phyloP scores from a whole-genome alignment of 495 filamentous ascomycete species.

The Glarea lozoyensis region DNA sequence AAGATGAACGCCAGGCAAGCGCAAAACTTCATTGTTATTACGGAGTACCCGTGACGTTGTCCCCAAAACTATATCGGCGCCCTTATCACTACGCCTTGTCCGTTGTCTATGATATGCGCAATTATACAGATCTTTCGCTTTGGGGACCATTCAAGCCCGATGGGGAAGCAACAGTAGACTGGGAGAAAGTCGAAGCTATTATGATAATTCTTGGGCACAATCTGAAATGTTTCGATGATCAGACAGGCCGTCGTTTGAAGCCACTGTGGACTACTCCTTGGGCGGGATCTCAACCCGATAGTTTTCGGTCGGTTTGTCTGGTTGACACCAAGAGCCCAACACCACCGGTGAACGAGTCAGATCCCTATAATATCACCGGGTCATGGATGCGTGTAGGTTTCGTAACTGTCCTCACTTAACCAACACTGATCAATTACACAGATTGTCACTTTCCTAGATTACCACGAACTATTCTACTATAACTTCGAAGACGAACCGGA shows the following conservation, averaged over 20 bases:
- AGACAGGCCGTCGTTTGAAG: conserved; percentile 30
- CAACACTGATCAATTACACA: not conserved
- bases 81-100: conserved; percentile 47
- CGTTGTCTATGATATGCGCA: conserved; percentile 55
- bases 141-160: conserved; percentile 59
- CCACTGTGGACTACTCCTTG: conserved; percentile 44
- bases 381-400: conserved; percentile 44
- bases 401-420: not conserved
- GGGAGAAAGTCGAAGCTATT: conserved; percentile 62
- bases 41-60: conserved; percentile 37
- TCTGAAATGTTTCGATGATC: conserved; percentile 34
- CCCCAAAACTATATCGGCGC: conserved; percentile 18
- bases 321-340: conserved; percentile 23
- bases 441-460: conserved; percentile 33
- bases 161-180: conserved; percentile 45
- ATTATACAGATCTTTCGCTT: conserved; percentile 41
- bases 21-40: conserved; percentile 56
- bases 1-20: conserved; percentile 45
- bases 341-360: conserved; percentile 30
- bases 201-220: conserved; percentile 52
- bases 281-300: conserved; percentile 38
- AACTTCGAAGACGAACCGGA: conserved; percentile 44
- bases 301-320: conserved; percentile 27
- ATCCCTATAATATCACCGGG: conserved; percentile 53
- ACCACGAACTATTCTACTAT: conserved; percentile 51